Evolutionary conservation across 2,329 filamentous ascomycete species (phyloP).

Genomic region (Gnomoniopsis sp.): DNA sequence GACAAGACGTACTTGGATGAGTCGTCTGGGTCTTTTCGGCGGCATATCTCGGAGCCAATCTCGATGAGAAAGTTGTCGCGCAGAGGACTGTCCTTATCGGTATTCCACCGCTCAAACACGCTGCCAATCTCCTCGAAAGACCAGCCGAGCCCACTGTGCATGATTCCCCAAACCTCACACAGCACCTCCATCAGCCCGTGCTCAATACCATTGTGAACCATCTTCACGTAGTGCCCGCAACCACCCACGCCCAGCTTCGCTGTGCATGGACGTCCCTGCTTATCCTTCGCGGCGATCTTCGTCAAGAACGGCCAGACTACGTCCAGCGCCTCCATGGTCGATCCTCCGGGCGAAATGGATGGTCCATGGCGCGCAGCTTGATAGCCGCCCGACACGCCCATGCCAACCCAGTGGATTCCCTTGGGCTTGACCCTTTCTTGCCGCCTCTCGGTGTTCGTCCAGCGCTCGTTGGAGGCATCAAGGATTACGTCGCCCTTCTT

Average conservation of each 20-base stretch:
- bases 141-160: constrained; percentile 57
- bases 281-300: constrained; percentile 60
- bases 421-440: constrained; percentile 54
- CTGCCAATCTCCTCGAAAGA: constrained; percentile 57
- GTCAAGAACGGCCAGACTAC: constrained; percentile 58
- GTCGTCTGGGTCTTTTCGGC: constrained; percentile 38
- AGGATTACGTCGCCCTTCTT: constrained; percentile 62
- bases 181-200: constrained; percentile 66
- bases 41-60: constrained; percentile 61
- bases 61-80: constrained; percentile 57
- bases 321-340: constrained; percentile 49
- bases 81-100: constrained; percentile 46
- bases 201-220: constrained; percentile 74
- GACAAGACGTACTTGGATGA: constrained; percentile 50
- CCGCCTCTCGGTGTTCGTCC: constrained; percentile 59
- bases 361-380: constrained; percentile 64
- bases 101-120: constrained; percentile 59
- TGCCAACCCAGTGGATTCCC: constrained; percentile 64
- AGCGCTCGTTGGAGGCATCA: constrained; percentile 67
- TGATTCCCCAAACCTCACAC: constrained; percentile 62
- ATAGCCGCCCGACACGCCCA: constrained; percentile 67
- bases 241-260: constrained; percentile 58
- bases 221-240: constrained; percentile 70
- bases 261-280: constrained; percentile 57
- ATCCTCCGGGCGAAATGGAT: constrained; percentile 64